Evolutionary conservation across 2,329 filamentous ascomycete species (phyloP), one percentile per base, ranked within the genome.

Genomic region (Aspergillus pseudoterreus): DNA sequence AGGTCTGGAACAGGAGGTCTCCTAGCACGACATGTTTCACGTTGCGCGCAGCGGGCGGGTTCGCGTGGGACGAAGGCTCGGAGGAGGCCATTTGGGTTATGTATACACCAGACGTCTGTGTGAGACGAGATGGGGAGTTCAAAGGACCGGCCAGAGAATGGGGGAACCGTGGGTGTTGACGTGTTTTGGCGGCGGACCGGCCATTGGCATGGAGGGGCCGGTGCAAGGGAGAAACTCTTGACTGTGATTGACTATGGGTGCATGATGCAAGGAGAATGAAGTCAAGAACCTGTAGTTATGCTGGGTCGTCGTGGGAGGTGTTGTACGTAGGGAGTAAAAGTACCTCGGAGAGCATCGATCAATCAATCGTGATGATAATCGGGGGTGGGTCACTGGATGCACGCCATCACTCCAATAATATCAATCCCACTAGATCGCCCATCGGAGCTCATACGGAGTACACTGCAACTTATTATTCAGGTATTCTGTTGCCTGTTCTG

Each of bases 1-100:
- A 96, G 2, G 92, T 88, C 62, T 86, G 85, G 74, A 96, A 95
- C 62, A 85, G 84, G 30, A 94, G 78, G 62, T 91, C 84, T 4
- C 92, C 92, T 55, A 96, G 78, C 49, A 95, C 86, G 47, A 96
- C 89, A 67, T 90, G 88, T 65, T 90, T 84, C 58, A 96, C 87
- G 68, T 95, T 96, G 51, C 88, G 87, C 60, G 87, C 85, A 9
- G 78, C 59, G 43, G 66, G 53, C 44, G 64, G 58, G 58, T 69
- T 67, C 47, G 65, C 47, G 52, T 61, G 57, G 11, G 63, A 58
- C 24, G 62, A 55, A 19, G 62, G 33, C 41, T 63, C 56, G 44
- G 49, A 57, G 24, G 62, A 54, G 41, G 69, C 60, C 69, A 71
- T 72, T 57, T 19, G 19, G 62, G 52, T 33, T 11, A 9, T 30